These are phyloP conservation scores for Barnettozyma populi DNA, from an alignment of 805 yeast genomes.

Conservation along the genomic window DNA sequence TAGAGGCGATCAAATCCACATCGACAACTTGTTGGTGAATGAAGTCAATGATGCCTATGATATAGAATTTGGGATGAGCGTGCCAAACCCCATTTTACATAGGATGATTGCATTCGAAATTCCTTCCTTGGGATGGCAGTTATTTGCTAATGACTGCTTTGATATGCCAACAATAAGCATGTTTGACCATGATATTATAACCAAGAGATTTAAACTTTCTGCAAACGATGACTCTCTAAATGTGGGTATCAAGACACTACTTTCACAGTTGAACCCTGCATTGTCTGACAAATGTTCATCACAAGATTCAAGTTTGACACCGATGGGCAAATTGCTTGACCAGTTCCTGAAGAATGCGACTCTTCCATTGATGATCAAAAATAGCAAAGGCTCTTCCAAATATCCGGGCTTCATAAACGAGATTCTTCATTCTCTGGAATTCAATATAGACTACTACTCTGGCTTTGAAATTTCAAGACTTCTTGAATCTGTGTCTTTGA, in stretches of 20 bases:
- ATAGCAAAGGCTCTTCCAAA: conserved; percentile 17
- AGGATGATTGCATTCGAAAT: conserved; percentile 22
- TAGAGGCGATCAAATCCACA: conserved; percentile 16
- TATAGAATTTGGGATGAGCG: conserved; percentile 16
- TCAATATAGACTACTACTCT: conserved; percentile 15
- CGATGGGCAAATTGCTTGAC: conserved; percentile 13
- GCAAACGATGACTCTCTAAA: conserved; percentile 11
- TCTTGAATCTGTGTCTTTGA: conserved; percentile 34
- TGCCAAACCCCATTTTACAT: conserved; percentile 22
- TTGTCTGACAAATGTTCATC: conserved; percentile 8
- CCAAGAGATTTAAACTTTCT: conserved; percentile 13
- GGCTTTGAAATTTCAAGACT: conserved; percentile 15
- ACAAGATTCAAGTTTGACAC: conserved; percentile 10
- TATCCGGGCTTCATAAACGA: conserved; percentile 21
- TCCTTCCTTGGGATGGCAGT: conserved; percentile 34
- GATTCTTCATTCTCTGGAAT: conserved; percentile 11
- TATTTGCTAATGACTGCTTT: conserved; percentile 33
- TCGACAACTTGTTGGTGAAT: conserved; percentile 23
- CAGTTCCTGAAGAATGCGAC: conserved; percentile 15
- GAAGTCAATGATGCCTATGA: conserved; percentile 15
- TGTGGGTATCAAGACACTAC: conserved; percentile 9
- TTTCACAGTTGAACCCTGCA: conserved; percentile 6
- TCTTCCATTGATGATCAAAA: conserved; percentile 17
- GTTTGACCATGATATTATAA: conserved; percentile 16
- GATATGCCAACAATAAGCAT: conserved; percentile 26